Evolutionary conservation across 2,329 filamentous ascomycete genomes (phyloP), one percentile per base, ranked within the genome.

Genomic region (Elsinoe arachidis): DNA sequence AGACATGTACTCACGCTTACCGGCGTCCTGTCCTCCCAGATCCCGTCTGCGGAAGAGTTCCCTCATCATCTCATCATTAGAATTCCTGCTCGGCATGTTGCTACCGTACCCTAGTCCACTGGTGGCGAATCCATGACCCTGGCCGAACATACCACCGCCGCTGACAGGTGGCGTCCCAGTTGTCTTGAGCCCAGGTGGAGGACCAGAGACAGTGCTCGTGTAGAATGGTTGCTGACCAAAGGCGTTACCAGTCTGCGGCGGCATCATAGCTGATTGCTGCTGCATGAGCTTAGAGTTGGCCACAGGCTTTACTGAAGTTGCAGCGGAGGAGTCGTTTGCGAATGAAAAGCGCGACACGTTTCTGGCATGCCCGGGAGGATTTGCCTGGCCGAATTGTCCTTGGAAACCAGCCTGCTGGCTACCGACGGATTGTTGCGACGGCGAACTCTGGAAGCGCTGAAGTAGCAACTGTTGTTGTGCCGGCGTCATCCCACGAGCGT

Each of bases 1-100:
- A 84, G 91, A 87, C 80, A 90, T 86, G 80, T 87, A 96, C 90
- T 96, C 90, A 96, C 90, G 90, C 90, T 96, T 96, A 84, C 85
- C 85, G 75, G 85, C 81, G 77, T 95, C 90, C 75, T 88, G 76
- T 62, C 77, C 72, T 68, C 81, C 80, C 68, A 83, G 82, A 69
- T 66, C 63, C 35, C 64, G 62, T 15, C 61, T 81, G 68, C 90
- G 84, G 69, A 95, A 81, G 68, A 96, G 78, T 70, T 89, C 88
- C 71, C 90, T 87, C 74, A 95, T 82, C 70, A 93, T 78, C 64
- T 91, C 87, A 63, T 85, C 81, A 63, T 80, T 82, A 54, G 75
- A 78, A 65, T 95, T 91, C 73, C 93, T 90, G 60, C 85, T 83
- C 10, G 60, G 55, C 53, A 65, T 60, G 53, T 66, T 67, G 60